phyloP scores from a whole-genome alignment of 352 stramenopile species.

The Globisporangium heterothallicum region DNA sequence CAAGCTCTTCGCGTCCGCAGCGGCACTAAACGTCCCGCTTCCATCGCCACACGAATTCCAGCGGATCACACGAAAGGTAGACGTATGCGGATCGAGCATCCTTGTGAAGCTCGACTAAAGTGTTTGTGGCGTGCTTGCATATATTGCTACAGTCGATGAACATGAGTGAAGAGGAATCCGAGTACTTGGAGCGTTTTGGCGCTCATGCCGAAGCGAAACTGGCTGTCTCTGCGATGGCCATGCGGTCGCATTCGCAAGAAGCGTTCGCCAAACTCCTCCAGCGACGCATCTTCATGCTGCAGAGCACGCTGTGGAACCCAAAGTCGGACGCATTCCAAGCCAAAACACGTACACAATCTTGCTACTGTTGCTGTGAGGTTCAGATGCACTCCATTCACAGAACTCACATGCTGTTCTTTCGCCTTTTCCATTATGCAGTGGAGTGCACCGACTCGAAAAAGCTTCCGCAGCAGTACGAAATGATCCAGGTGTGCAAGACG shows the following conservation, averaged over 20 bases:
- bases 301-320: conserved; percentile 65
- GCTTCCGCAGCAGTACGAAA: conserved; percentile 43
- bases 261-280: conserved; percentile 46
- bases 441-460: conserved; percentile 40
- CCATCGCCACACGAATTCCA: conserved; percentile 31
- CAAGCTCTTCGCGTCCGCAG: conserved; percentile 20
- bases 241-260: conserved; percentile 10
- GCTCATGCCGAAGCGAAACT: conserved; percentile 43
- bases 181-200: conserved; percentile 50
- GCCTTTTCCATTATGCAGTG: conserved; percentile 20
- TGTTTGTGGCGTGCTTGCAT: no score
- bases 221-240: conserved; percentile 1
- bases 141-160: conserved; percentile 35
- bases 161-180: conserved; percentile 50
- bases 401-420: conserved; percentile 1
- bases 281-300: conserved; percentile 61
- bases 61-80: conserved; percentile 57
- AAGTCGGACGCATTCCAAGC: conserved; percentile 51
- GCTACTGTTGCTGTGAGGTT: neutral
- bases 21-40: conserved; percentile 12
- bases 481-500: conserved; percentile 34
- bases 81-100: neutral
- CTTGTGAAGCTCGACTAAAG: neutral
- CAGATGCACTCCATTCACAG: neutral
- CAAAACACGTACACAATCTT: conserved; percentile 30